Evolutionary conservation across 2,329 filamentous ascomycete genomes (phyloP).

Genomic region (Cladophialophora chaetospira): DNA sequence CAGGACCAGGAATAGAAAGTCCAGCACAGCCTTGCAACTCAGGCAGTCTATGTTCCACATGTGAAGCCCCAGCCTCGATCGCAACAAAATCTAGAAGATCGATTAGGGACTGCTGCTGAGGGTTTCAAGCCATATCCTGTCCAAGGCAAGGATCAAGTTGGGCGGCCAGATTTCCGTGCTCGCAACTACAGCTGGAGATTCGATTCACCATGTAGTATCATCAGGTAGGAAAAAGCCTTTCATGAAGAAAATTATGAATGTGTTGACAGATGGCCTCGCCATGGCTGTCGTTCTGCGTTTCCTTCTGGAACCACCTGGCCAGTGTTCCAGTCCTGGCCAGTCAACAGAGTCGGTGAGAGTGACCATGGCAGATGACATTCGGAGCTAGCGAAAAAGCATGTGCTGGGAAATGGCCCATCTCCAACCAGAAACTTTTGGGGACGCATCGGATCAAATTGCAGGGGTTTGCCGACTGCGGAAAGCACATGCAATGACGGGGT

Average conservation of each 20-base stretch:
- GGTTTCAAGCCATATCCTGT: too few relatives aligned
- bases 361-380: constrained; percentile 1
- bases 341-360: neutral
- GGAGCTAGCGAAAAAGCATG: constrained; percentile 11
- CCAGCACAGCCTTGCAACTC: neutral
- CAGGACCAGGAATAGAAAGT: constrained; percentile 9
- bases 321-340: neutral
- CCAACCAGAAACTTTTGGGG: neutral
- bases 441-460: constrained; percentile 1
- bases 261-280: too few relatives aligned
- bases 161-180: neutral
- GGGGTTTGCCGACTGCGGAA: neutral
- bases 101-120: too few relatives aligned
- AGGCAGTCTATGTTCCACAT: neutral
- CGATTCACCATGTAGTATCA: too few relatives aligned
- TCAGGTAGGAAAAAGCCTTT: too few relatives aligned
- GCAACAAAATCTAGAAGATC: neutral
- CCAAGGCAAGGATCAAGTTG: too few relatives aligned
- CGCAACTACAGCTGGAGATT: too few relatives aligned
- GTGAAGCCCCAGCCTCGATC: neutral
- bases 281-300: too few relatives aligned
- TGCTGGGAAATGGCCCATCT: neutral
- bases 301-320: neutral
- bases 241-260: too few relatives aligned
- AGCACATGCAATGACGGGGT: constrained; percentile 14